Base-by-base conservation (phyloP, 2,329 filamentous ascomycete species). In the Colletotrichum sp. region DNA sequence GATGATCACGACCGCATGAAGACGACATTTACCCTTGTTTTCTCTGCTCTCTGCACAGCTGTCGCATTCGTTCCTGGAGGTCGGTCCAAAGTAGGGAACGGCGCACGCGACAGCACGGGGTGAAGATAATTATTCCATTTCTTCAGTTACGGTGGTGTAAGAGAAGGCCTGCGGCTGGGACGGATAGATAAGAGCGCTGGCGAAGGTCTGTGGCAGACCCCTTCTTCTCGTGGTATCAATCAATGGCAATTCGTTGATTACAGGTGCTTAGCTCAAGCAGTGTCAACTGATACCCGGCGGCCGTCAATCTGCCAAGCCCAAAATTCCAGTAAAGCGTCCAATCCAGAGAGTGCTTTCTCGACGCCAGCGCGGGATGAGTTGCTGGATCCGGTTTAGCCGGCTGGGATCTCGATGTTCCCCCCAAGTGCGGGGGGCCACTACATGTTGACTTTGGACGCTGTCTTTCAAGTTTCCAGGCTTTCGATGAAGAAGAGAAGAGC, bases 261-360 rank as follows among this genome's bases (percentile, higher is more conserved):
- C 63, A 28, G 26, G 24, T 65, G 63, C 65, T 32, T 34, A 36
- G 44, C 28, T 52, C 30, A 12, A 39, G 15, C 18, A n/a, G 39
- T 52, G 34, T 60, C 39, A 64, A 75, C 63, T 55, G 69, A 76
- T 68, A 76, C 73, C 73, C 73, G 69, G 72, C 72, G 69, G 72
- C 69, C 69, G 49, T 72, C 69, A 64, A 63, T 26, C 36, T 62
- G 67, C 32, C 57, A 62, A 32, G 24, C 34, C 34, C 9, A 39
- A 49, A 49, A n/a, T 6, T 44, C 6, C 39, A 44, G 39, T n/a
- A 18, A 63, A 57, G 66, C 67, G 66, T 34, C 39, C 24, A 49
- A 65, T 26, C n/a, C 44, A 36, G 65, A 55, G 69, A 44, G 39
- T 44, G 18, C 39, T n/a, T 44, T 44, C 55, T 65, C 63, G 64